Percentiles rank a stretch among this genome's conserved stretches.
Evolutionary conservation across 208 protist genomes (phyloP).

Genomic region (Balamuthia mandrillaris): DNA sequence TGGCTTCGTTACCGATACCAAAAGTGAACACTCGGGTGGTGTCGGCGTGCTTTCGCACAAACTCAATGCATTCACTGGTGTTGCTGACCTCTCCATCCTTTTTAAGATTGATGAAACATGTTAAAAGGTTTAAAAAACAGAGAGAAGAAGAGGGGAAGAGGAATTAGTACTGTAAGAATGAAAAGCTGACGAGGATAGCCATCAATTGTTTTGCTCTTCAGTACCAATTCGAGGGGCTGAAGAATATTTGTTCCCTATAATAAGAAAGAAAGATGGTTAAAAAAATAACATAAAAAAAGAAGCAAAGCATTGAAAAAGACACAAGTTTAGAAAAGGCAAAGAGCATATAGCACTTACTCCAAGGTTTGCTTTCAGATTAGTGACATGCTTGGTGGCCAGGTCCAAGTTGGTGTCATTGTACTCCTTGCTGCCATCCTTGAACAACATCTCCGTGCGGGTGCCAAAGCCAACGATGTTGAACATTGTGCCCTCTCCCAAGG

Average conservation of each 20-base stretch:
- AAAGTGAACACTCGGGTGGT: constrained; percentile 45
- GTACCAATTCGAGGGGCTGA: constrained; percentile 3
- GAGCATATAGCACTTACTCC: too few species aligned
- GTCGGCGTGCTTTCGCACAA: constrained; percentile 40
- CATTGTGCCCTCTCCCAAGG: background rate
- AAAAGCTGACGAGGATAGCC: constrained; percentile 32
- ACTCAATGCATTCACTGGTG: constrained; percentile 34
- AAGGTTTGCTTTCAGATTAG: background rate
- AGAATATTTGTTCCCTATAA: constrained; percentile 34
- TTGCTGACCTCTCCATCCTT: constrained; percentile 19
- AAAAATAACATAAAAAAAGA: too few species aligned
- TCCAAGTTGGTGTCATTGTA: constrained; percentile 15
- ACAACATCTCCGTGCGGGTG: background rate
- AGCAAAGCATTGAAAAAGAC: too few species aligned
- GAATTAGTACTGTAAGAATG: background rate
- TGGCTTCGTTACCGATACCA: constrained; percentile 24
- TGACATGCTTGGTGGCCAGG: background rate
- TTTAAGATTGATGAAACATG: background rate
- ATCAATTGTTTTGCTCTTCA: background rate
- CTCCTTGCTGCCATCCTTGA: background rate
- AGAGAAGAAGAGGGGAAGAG: background rate
- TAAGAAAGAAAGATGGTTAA: too few species aligned
- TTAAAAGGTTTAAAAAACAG: background rate
- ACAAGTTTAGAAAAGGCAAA: too few species aligned
- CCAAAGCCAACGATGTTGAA: constrained; percentile 47